Evolutionary conservation across 768 basidiomycete species (phyloP).

Genomic region (Pisolithus orientalis): DNA sequence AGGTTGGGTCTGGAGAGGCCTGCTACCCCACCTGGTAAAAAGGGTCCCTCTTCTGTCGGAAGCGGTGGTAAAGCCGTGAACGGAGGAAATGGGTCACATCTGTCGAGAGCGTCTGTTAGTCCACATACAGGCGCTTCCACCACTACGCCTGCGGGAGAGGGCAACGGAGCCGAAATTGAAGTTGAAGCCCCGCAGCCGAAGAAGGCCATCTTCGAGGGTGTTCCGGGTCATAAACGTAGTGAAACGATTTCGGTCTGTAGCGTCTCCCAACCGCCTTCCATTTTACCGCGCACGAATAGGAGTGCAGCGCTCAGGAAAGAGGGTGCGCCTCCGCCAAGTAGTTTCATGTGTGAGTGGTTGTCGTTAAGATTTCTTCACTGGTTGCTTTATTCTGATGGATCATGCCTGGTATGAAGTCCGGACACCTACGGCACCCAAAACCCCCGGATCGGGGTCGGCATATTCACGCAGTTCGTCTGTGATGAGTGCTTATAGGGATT

Average conservation of each 20-base stretch:
- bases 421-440: constrained; percentile 33
- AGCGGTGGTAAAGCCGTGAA: constrained; percentile 5
- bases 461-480: constrained; percentile 39
- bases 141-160: constrained; percentile 18
- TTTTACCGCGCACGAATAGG: constrained; percentile 39
- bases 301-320: constrained; percentile 42
- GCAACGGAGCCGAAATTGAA: constrained; percentile 24
- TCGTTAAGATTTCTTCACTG: too few relatives aligned
- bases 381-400: constrained; percentile 1
- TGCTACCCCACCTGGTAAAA: constrained; percentile 33
- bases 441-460: constrained; percentile 28
- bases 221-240: constrained; percentile 79
- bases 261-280: constrained; percentile 32
- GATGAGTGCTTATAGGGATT: constrained; percentile 23
- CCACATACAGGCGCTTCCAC: constrained; percentile 6
- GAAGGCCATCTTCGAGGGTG: constrained; percentile 62
- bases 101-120: constrained; percentile 9
- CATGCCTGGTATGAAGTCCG: constrained; percentile 36
- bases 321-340: constrained; percentile 49
- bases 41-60: constrained; percentile 25
- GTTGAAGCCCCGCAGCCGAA: constrained; percentile 6
- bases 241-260: constrained; percentile 68
- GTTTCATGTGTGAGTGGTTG: constrained; percentile 60
- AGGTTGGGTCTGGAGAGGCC: constrained; percentile 48
- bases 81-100: constrained; percentile 2